Percentiles rank a stretch among this genome's conserved stretches.
Conservation (phyloP, 177 flowering plant species). For the Telopea speciosissima region DNA sequence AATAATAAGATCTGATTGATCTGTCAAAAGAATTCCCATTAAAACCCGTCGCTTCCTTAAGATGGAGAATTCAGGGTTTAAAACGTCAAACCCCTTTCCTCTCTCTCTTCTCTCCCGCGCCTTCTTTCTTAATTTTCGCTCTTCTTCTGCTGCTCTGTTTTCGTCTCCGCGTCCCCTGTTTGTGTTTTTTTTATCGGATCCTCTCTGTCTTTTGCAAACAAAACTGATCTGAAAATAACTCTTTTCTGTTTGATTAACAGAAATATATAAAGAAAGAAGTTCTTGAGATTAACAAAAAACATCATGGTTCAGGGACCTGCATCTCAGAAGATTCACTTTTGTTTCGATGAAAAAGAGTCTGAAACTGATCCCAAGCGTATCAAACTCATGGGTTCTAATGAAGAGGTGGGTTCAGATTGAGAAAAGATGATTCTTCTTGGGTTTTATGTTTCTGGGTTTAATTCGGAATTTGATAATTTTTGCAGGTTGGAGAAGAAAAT, state of each 20-base stretch:
- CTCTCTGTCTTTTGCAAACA: not conserved
- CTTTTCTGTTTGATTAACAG: not conserved
- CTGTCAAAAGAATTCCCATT: not conserved
- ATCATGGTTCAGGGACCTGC: not conserved
- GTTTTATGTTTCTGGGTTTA: not conserved
- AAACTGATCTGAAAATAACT: not conserved
- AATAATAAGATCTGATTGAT: not conserved
- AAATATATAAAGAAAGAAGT: not conserved
- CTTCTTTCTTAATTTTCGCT: not conserved
- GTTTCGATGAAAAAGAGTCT: not conserved
- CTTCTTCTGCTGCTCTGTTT: conserved; percentile 2
- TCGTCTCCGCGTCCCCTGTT: not conserved
- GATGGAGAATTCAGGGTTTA: too few species aligned
- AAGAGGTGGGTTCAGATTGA: not conserved
- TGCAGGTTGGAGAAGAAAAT: conserved; percentile 5
- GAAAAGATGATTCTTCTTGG: not conserved
- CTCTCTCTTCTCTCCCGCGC: not conserved
- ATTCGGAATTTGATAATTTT: not conserved
- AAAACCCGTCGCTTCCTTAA: too few species aligned
- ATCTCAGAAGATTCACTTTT: not conserved
- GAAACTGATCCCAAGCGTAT: conserved; percentile 6
- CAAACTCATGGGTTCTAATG: conserved; percentile 3
- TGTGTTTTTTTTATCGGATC: not conserved
- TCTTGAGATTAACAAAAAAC: not conserved
- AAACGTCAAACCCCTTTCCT: not conserved